These are phyloP conservation scores for Panicum hallii DNA, from an alignment of 202 grass and related monocot genomes.

Conservation along the genomic window DNA sequence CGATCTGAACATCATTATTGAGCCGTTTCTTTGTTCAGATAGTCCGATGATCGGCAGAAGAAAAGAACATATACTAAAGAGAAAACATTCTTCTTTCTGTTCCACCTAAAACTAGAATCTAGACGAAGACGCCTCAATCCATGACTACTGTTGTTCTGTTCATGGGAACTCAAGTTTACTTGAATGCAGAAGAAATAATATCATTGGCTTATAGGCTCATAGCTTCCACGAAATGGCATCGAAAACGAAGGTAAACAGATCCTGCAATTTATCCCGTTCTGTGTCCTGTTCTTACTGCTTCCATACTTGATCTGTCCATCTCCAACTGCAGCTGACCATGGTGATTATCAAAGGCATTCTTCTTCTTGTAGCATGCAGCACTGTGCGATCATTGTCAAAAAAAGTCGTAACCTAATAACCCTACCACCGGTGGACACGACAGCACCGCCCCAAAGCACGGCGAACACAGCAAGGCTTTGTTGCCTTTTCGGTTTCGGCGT, in stretches of 20 bases:
- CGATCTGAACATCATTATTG: constrained; percentile 3
- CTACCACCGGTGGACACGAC: constrained; percentile 4
- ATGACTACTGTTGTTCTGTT: background rate
- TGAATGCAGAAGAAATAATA: background rate
- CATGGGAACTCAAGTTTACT: background rate
- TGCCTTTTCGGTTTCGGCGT: background rate
- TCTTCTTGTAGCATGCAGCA: background rate
- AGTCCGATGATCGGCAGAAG: background rate
- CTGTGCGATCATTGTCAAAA: background rate
- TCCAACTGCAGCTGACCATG: background rate
- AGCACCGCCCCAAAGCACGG: background rate
- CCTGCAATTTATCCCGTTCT: background rate
- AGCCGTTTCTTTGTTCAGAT: background rate
- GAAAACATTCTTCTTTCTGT: background rate
- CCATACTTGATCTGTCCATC: background rate
- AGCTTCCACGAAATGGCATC: background rate
- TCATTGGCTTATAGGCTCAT: background rate
- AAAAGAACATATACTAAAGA: constrained; percentile 44
- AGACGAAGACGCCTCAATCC: background rate
- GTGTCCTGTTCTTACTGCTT: background rate
- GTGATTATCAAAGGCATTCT: background rate
- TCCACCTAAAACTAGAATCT: background rate
- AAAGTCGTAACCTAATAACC: background rate
- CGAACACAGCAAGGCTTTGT: background rate
- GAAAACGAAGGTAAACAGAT: background rate